Percentiles rank a stretch among this genome's conserved stretches.
These are phyloP conservation scores for Cyberlindnera nakhonratchasimensis DNA, from an alignment of 805 yeast genomes.

Conservation along the genomic window DNA sequence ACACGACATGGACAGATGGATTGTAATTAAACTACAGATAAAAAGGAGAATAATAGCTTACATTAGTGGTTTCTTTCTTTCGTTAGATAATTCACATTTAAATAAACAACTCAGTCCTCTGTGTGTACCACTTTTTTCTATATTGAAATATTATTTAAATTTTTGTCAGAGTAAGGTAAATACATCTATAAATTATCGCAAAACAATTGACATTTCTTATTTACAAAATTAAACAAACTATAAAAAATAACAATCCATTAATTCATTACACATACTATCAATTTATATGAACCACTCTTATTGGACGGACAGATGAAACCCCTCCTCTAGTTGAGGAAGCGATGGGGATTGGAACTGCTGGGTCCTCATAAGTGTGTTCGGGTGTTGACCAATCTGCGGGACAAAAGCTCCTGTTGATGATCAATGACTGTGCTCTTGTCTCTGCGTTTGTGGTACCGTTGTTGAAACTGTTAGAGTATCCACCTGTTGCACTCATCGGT, in stretches of 20 bases:
- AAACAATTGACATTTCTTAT: too few relatives aligned
- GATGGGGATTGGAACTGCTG: constrained; percentile 20
- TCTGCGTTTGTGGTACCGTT: constrained; percentile 4
- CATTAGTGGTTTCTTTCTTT: too few relatives aligned
- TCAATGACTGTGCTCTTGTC: constrained; percentile 13
- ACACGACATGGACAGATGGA: neutral
- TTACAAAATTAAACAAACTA: too few relatives aligned
- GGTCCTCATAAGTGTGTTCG: constrained; percentile 18
- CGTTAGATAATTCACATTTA: too few relatives aligned
- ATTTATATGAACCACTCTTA: constrained; percentile 9
- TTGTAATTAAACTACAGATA: too few relatives aligned
- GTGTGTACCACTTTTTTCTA: too few relatives aligned
- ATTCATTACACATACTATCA: neutral
- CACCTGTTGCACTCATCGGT: constrained; percentile 1
- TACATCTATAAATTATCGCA: too few relatives aligned
- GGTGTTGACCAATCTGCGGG: constrained; percentile 23
- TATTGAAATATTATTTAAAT: too few relatives aligned
- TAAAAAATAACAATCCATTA: neutral
- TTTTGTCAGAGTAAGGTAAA: too few relatives aligned
- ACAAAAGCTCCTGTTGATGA: constrained; percentile 15
- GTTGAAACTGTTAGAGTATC: too few relatives aligned
- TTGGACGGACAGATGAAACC: constrained; percentile 1
- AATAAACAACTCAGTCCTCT: too few relatives aligned
- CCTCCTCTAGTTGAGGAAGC: constrained; percentile 6
- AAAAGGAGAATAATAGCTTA: too few relatives aligned